Conservation (phyloP, 1,139 yeast genomes). For the Kodamaea sp. region DNA sequence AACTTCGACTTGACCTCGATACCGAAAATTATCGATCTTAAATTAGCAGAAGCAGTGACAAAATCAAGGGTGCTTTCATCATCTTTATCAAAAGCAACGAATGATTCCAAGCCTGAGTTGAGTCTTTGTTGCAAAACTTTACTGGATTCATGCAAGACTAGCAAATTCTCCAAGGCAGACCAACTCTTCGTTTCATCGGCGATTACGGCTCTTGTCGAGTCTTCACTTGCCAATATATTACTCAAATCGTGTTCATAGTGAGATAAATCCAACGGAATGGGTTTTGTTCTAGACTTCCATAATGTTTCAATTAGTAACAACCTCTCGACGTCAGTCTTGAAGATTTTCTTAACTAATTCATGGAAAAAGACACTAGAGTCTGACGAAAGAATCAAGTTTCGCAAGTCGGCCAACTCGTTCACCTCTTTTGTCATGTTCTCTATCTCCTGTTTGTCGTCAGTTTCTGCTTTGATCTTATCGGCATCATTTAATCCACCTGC, state of each 20-base stretch:
- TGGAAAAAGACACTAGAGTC: constrained; percentile 25
- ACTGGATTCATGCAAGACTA: constrained; percentile 56
- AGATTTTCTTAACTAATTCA: constrained; percentile 56
- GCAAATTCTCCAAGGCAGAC: constrained; percentile 63
- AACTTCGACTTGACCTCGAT: constrained; percentile 79
- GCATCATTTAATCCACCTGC: constrained; percentile 25
- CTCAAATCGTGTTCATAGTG: constrained; percentile 11
- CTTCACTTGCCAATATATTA: constrained; percentile 11
- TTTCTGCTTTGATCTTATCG: constrained; percentile 46
- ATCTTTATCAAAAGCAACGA: constrained; percentile 86
- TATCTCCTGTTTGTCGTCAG: constrained; percentile 66
- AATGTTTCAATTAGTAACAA: constrained; percentile 69
- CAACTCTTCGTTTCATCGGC: constrained; percentile 62
- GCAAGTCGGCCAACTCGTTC: constrained; percentile 71
- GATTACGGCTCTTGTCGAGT: constrained; percentile 19
- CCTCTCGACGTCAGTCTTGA: constrained; percentile 71
- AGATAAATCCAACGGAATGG: constrained; percentile 55
- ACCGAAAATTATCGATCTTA: constrained; percentile 71
- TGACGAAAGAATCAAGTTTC: constrained; percentile 39
- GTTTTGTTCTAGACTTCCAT: constrained; percentile 74
- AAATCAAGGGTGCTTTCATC: constrained; percentile 88
- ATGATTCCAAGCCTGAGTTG: constrained; percentile 34
- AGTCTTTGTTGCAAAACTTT: constrained; percentile 53
- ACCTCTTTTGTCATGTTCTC: constrained; percentile 70
- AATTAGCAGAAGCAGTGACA: constrained; percentile 84